Base-by-base conservation (phyloP, 1,284 basidiomycete genomes). In the Megacollybia platyphylla region DNA sequence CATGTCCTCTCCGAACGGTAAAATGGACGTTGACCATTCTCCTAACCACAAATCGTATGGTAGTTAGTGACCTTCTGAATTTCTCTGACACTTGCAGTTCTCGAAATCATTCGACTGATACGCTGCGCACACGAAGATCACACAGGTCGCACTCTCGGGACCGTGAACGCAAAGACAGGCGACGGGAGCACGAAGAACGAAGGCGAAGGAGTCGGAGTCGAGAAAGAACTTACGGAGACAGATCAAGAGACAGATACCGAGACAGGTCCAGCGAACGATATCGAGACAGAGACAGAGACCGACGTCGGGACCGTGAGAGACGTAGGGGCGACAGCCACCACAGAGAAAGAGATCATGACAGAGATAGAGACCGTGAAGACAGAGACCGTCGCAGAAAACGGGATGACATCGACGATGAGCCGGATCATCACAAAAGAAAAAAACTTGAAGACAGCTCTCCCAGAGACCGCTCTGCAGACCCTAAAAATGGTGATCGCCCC, bases 21-120 rank as follows among this genome's bases (percentile, higher is more conserved):
- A 67, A 61, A 78, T 84, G 73, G 76, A 79, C 40, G 62, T 77
- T 26, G 81, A 82, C 51, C 63, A 58, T 49, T 78, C 79, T 40
- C 75, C 76, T 17, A 72, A 71, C 54, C 73, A 67, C 48, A 80
- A 73, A 54, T 81, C 78, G 81, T 84, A 54, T 51, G 78, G 61
- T 7, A 45, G 13, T 10, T 15, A 29, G 34, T 58, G 31, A 28
- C 41, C 49, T 15, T 43, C 50, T 45, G 17, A 39, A 26, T 18
- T 48, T 45, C 44, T 41, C 26, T 13, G 38, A 49, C 38, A 31
- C 43, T 36, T 39, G 44, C 44, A 82, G 78, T 43, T 76, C 78
- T 50, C 75, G 78, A 49, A 78, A 78, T 54, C 73, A 73, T 55
- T 86, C 82, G 9, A 75, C 75, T 35, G 83, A 85, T 54, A 86